phyloP scores from a whole-genome alignment of 2,329 filamentous ascomycete species.

The Acrodontium crateriforme region DNA sequence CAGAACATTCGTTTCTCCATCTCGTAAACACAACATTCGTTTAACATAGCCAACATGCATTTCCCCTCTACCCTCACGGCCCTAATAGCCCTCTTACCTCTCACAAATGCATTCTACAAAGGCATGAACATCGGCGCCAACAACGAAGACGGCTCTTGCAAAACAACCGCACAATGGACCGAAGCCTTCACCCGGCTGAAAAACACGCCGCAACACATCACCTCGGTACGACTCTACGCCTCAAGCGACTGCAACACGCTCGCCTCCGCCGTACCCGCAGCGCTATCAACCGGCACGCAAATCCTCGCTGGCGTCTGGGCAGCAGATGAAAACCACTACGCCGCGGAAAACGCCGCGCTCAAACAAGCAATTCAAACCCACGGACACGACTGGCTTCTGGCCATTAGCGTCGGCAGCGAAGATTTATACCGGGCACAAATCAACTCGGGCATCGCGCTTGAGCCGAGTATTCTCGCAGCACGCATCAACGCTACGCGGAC shows the following conservation, averaged over 20 bases:
- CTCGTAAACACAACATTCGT: not conserved
- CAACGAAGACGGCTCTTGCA: conserved; percentile 27
- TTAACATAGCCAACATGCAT: conserved; percentile 12
- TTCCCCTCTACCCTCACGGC: conserved; percentile 17
- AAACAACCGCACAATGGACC: conserved; percentile 24
- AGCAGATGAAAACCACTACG: conserved; percentile 35
- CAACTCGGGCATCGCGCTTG: not conserved
- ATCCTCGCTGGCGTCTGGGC: conserved; percentile 53
- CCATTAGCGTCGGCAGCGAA: conserved; percentile 53
- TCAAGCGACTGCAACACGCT: conserved; percentile 41
- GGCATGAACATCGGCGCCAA: conserved; percentile 31
- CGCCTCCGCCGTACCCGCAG: conserved; percentile 40
- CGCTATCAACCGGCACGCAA: conserved; percentile 44
- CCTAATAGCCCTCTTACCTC: conserved; percentile 20
- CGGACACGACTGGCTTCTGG: conserved; percentile 47
- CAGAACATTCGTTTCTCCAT: not conserved
- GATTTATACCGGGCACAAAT: not conserved
- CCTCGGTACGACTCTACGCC: conserved; percentile 51
- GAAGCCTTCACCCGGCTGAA: conserved; percentile 25
- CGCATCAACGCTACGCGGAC: conserved; percentile 40
- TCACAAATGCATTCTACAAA: conserved; percentile 25
- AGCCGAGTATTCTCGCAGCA: conserved; percentile 26
- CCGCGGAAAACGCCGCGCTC: conserved; percentile 47
- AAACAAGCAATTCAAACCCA: conserved; percentile 41
- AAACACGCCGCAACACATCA: conserved; percentile 39